Evolutionary conservation across 1,284 basidiomycete genomes (phyloP).

Genomic region (Tausonia pullulans): DNA sequence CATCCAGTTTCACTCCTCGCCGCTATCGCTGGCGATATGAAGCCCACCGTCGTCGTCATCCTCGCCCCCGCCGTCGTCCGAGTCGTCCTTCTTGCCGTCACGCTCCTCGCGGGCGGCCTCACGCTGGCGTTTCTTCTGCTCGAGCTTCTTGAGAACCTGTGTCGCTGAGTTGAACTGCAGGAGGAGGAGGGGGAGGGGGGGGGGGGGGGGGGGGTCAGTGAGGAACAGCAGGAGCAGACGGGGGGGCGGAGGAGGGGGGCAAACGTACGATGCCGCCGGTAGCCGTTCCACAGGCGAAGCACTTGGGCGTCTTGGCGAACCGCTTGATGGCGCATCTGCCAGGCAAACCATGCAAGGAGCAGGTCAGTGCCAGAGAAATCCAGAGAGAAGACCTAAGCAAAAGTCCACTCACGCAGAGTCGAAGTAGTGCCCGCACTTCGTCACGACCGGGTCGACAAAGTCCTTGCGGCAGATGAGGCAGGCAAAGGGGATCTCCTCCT

Average conservation of each 20-base stretch:
- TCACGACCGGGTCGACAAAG: conserved; percentile 90
- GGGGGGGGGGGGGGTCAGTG: background rate
- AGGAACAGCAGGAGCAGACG: too few species aligned
- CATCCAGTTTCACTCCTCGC: too few species aligned
- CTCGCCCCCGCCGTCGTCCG: conserved; percentile 17
- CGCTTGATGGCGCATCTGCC: conserved; percentile 77
- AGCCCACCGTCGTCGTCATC: background rate
- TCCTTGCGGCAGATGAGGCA: conserved; percentile 91
- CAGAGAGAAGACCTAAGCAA: background rate
- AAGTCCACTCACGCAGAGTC: conserved; percentile 50
- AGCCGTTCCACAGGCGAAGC: conserved; percentile 82
- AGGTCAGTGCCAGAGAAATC: conserved; percentile 7
- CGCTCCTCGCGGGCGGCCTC: conserved; percentile 15
- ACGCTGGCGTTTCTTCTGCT: conserved; percentile 16
- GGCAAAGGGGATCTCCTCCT: conserved; percentile 90
- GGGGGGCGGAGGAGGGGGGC: background rate
- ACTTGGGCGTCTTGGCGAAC: conserved; percentile 88
- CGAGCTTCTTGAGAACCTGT: conserved; percentile 63
- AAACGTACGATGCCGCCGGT: conserved; percentile 69
- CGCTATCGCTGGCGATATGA: too few species aligned
- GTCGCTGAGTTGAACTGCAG: conserved; percentile 75
- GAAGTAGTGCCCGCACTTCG: conserved; percentile 94
- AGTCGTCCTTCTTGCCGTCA: background rate
- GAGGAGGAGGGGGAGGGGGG: background rate
- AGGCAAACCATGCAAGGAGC: background rate